Percentiles rank a stretch among this genome's conserved stretches.
Evolutionary conservation across 345 rosid species (phyloP).

Genomic region (Boechera divaricarpa): DNA sequence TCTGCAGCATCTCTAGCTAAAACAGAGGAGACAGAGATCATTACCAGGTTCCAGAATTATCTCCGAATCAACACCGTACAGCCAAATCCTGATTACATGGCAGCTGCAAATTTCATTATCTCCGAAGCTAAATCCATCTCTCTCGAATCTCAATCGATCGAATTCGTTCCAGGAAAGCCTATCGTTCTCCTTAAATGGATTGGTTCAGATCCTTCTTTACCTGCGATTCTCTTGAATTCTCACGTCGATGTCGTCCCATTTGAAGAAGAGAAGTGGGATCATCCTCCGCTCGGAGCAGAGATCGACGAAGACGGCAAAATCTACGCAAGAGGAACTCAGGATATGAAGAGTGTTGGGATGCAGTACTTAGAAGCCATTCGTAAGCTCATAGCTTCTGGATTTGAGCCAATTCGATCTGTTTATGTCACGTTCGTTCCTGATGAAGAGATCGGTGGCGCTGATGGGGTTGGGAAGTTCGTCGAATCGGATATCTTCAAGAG

Average conservation of each 20-base stretch:
- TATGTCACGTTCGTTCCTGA: slow-evolving; percentile 76
- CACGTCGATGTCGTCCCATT: slow-evolving; percentile 88
- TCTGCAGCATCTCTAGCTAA: neutral
- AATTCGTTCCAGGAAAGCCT: slow-evolving; percentile 68
- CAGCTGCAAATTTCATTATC: slow-evolving; percentile 57
- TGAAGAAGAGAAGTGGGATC: slow-evolving; percentile 69
- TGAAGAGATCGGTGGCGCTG: slow-evolving; percentile 87
- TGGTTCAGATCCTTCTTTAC: slow-evolving; percentile 63
- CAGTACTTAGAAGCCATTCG: slow-evolving; percentile 88
- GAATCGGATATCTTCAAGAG: slow-evolving; percentile 59
- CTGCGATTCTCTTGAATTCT: slow-evolving; percentile 75
- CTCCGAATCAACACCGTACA: slow-evolving; percentile 87
- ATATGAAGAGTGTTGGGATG: slow-evolving; percentile 92
- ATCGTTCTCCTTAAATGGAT: slow-evolving; percentile 69
- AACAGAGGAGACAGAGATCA: slow-evolving; percentile 30
- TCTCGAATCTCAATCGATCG: slow-evolving; percentile 58
- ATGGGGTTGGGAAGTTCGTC: slow-evolving; percentile 73
- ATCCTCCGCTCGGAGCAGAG: slow-evolving; percentile 69
- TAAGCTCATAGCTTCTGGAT: slow-evolving; percentile 56
- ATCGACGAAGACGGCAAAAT: slow-evolving; percentile 66
- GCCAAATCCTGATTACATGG: slow-evolving; percentile 65
- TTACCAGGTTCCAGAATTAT: slow-evolving; percentile 76
- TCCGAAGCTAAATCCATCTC: slow-evolving; percentile 69
- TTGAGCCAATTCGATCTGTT: slow-evolving; percentile 61
- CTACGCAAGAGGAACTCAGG: slow-evolving; percentile 88